Conservation (phyloP, 768 basidiomycete genomes). For the Macrolepiota dolichaula region DNA sequence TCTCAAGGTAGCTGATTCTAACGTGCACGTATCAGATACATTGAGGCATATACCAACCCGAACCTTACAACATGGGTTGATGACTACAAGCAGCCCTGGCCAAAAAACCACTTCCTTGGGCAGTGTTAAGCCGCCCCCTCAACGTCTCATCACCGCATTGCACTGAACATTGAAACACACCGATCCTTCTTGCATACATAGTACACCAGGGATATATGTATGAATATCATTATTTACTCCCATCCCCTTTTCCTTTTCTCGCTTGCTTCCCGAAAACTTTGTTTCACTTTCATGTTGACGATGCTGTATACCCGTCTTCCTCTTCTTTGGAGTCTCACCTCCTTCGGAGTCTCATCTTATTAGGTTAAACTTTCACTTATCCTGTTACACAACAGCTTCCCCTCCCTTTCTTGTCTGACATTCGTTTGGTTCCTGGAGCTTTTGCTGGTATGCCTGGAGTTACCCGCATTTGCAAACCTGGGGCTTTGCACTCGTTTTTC, state of each 20-base stretch:
- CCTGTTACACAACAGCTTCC: background rate
- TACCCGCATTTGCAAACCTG: background rate
- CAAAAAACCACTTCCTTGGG: constrained; percentile 61
- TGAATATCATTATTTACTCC: constrained; percentile 2
- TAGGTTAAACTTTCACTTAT: background rate
- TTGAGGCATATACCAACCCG: constrained; percentile 78
- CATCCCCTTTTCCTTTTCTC: background rate
- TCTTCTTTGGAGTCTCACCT: background rate
- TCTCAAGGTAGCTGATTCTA: background rate
- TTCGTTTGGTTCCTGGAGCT: background rate
- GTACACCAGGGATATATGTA: constrained; percentile 1
- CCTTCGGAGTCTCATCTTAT: background rate
- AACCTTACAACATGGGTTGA: constrained; percentile 75
- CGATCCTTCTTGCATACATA: background rate
- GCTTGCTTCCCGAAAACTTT: background rate
- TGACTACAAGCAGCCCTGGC: constrained; percentile 63
- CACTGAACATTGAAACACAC: background rate
- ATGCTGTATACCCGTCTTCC: background rate
- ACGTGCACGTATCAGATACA: constrained; percentile 30
- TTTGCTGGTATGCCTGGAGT: background rate
- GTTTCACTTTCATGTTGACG: background rate
- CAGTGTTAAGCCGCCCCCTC: constrained; percentile 40
- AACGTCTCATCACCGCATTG: background rate
- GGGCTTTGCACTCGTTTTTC: background rate
- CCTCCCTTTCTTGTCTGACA: background rate